Evolutionary conservation across 306 rosid species (phyloP), one percentile per base, ranked within the genome.

Genomic region (Citrullus colocynthis): DNA sequence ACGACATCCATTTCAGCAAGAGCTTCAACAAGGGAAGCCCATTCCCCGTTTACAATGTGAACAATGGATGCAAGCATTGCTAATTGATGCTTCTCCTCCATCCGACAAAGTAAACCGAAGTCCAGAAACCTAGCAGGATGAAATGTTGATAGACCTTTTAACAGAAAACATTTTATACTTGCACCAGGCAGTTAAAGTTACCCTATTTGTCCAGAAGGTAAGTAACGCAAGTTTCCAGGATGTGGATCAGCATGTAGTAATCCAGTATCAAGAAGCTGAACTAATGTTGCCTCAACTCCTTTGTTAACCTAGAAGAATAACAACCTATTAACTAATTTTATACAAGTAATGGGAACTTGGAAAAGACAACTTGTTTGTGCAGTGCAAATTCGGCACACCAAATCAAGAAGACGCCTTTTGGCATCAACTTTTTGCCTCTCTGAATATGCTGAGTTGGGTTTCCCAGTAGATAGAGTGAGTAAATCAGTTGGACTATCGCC

Each of bases 241-340:
- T 94, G 98, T 77, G 97, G 98, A 90, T 94, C 98, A 78, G 98
- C 98, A 82, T 94, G 98, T 81, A 92, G 80, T 84, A 94, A 86
- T 79, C 98, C 97, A 8, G 98, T 94, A 88, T 94, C 98, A 62
- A 94, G 97, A 79, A 94, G 97, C 78, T 94, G 98, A 80, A 90
- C 90, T 79, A 94, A 83, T 62, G 92, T 84, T 80, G 97, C 88
- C 87, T 94, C 97, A 82, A 92, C 96, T 79, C 98, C 98, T 85
- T 90, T 92, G 83, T 79, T 90, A 75, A 94, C 95, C 98, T 94
- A 87, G 80, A 87, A 75, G 51, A 83, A 66, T 49, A 86, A 78
- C 30, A 41, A 78, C 78, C 80, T 21, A 39, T 79, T 74, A 86
- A 77, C n/a, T 49, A 45, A 69, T 69, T 69, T 42, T 44, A 15